Evolutionary conservation across 768 basidiomycete genomes (phyloP).

Genomic region (Amylocystis lapponica): DNA sequence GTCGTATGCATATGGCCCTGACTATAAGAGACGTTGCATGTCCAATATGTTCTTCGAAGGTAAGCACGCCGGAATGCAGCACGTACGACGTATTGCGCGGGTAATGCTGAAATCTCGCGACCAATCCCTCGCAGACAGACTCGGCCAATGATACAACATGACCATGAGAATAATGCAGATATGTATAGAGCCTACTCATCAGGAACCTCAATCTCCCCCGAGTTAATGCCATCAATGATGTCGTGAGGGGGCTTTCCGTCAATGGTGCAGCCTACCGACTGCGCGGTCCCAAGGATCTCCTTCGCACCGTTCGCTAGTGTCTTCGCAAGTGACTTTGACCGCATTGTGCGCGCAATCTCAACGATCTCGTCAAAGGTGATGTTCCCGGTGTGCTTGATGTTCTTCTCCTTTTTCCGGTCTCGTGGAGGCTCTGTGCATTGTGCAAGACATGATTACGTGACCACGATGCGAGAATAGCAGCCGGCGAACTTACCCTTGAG

Average conservation of each 20-base stretch:
- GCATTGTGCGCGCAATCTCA: conserved; percentile 96
- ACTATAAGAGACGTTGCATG: no score
- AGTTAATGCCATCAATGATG: conserved; percentile 81
- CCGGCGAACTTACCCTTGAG: conserved; percentile 72
- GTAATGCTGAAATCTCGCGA: no score
- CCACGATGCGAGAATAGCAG: not conserved
- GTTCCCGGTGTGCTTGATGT: conserved; percentile 98
- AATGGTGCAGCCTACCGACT: conserved; percentile 94
- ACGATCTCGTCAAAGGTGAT: conserved; percentile 89
- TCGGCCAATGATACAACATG: not conserved
- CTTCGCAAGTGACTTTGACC: conserved; percentile 89
- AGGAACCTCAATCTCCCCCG: conserved; percentile 81
- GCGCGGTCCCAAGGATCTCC: conserved; percentile 98
- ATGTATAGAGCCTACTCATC: no score
- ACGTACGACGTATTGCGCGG: no score
- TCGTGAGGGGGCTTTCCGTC: conserved; percentile 93
- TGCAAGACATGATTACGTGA: not conserved
- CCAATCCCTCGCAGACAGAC: not conserved
- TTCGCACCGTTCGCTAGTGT: conserved; percentile 83
- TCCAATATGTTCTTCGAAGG: no score
- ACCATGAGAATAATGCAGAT: conserved; percentile 3
- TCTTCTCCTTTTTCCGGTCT: conserved; percentile 99
- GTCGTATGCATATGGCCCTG: no score
- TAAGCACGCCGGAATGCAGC: no score
- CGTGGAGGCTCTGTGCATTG: conserved; percentile 89